Conservation (phyloP, 352 stramenopile genomes). For the Pythium brachiatum region DNA sequence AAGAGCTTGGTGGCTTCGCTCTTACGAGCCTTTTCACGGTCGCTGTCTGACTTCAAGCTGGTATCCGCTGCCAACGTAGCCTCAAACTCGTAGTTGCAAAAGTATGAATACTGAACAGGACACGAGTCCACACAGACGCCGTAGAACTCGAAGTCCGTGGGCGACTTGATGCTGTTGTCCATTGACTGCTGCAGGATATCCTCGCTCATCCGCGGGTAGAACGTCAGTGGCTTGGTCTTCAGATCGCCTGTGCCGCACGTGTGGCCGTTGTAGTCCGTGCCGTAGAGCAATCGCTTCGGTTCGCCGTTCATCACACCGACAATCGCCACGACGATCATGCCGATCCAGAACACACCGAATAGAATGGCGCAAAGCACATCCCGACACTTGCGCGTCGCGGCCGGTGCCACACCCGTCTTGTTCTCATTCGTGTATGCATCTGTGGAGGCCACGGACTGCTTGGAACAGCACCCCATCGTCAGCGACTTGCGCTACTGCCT, state of each 20-base stretch:
- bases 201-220: conserved; percentile 78
- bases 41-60: conserved; percentile 44
- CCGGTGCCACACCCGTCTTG: conserved; percentile 49
- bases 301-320: conserved; percentile 63
- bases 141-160: conserved; percentile 63
- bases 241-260: conserved; percentile 58
- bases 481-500: neutral
- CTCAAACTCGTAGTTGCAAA: conserved; percentile 75
- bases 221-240: conserved; percentile 45
- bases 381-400: conserved; percentile 45
- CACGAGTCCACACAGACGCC: conserved; percentile 72
- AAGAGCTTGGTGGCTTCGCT: conserved; percentile 38
- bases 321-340: conserved; percentile 69
- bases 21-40: conserved; percentile 46
- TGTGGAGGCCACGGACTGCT: conserved; percentile 40
- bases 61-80: conserved; percentile 40
- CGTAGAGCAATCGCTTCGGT: conserved; percentile 72
- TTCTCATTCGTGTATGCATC: conserved; percentile 24
- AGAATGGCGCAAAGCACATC: conserved; percentile 74
- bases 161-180: conserved; percentile 38
- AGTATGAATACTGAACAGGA: conserved; percentile 41
- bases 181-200: conserved; percentile 63
- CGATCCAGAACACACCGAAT: conserved; percentile 81
- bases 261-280: conserved; percentile 72
- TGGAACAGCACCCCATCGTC: conserved; percentile 70